Percentiles rank a stretch among this genome's conserved stretches.
Conservation (phyloP, 371 early-diverging fungal species). For the Nematocida sp. region DNA sequence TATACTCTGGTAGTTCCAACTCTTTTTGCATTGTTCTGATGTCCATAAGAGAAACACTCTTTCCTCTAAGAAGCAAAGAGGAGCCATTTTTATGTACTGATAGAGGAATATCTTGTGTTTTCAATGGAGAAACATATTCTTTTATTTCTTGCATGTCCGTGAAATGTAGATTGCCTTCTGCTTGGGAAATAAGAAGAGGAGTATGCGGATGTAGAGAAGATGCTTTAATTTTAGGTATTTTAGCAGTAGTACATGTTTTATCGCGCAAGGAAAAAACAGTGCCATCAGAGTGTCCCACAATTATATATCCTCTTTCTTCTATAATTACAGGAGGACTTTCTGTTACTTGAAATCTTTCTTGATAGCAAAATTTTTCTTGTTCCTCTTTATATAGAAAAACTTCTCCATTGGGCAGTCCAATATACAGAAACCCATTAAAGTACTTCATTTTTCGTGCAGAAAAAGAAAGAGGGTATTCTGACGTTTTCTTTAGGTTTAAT, state of each 20-base stretch:
- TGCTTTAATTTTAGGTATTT: neutral
- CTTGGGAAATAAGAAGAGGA: slow-evolving; percentile 5
- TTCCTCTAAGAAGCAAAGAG: neutral
- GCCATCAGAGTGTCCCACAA: slow-evolving; percentile 22
- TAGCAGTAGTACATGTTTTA: neutral
- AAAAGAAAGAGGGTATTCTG: no score
- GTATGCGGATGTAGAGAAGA: slow-evolving; percentile 8
- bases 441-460: no score
- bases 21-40: slow-evolving; percentile 5
- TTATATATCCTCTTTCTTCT: neutral
- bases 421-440: neutral
- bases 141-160: neutral
- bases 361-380: neutral
- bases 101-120: neutral
- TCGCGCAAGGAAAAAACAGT: neutral
- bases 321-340: neutral
- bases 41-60: slow-evolving; percentile 3
- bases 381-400: slow-evolving; percentile 37
- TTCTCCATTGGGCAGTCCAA: slow-evolving; percentile 12
- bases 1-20: neutral
- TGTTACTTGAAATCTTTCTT: slow-evolving; percentile 10
- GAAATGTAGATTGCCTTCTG: neutral
- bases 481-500: no score
- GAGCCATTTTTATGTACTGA: neutral
- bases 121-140: neutral